These are phyloP conservation scores for Xanthoconium stramineum DNA, from an alignment of 768 basidiomycete genomes.

Conservation along the genomic window DNA sequence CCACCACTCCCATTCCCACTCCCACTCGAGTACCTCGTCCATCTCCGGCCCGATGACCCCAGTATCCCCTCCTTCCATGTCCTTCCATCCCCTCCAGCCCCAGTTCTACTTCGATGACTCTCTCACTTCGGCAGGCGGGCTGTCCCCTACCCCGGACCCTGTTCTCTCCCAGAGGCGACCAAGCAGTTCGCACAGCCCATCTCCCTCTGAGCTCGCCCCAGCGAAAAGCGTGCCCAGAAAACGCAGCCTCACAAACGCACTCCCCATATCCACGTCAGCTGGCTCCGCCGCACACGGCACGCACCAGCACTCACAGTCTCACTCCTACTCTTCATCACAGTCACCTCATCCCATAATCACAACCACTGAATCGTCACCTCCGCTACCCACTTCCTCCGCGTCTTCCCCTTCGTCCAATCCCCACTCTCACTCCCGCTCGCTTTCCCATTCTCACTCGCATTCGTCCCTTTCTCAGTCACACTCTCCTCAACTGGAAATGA, in stretches of 20 bases:
- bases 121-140: conserved; percentile 23
- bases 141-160: conserved; percentile 28
- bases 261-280: conserved; percentile 32
- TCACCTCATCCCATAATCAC: conserved; percentile 32
- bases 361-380: conserved; percentile 30
- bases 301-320: conserved; percentile 28
- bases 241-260: conserved; percentile 54
- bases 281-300: conserved; percentile 9
- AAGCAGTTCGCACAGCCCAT: conserved; percentile 36
- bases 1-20: conserved; percentile 34
- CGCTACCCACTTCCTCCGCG: conserved; percentile 19
- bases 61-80: conserved; percentile 46
- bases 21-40: conserved; percentile 25
- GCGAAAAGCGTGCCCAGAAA: conserved; percentile 61
- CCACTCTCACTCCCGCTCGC: conserved; percentile 18
- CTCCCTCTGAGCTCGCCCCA: conserved; percentile 45
- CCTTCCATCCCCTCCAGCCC: conserved; percentile 43
- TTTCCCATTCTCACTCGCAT: conserved; percentile 18
- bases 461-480: conserved; percentile 21
- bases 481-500: conserved; percentile 32
- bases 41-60: conserved; percentile 54
- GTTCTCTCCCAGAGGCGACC: conserved; percentile 34
- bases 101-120: conserved; percentile 46
- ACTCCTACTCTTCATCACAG: conserved; percentile 21
- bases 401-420: conserved; percentile 24